phyloP scores from a whole-genome alignment of 2,329 filamentous ascomycete species.

The Xylariaceae sp. region DNA sequence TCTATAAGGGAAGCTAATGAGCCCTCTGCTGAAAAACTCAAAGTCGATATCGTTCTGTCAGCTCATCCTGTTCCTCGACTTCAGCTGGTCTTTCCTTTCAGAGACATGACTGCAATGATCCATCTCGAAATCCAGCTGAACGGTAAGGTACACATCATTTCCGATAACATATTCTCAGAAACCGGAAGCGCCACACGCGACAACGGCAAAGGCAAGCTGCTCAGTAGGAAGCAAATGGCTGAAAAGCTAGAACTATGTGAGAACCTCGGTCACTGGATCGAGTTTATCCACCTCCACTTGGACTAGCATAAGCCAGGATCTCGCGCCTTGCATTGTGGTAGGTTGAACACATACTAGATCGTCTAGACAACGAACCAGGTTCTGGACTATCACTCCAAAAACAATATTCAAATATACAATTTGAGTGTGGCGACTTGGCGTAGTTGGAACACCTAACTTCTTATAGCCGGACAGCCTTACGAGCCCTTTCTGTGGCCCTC shows the following conservation, averaged over 20 bases:
- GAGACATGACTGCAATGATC: conserved; percentile 44
- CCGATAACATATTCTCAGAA: conserved; percentile 47
- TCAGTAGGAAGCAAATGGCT: conserved; percentile 17
- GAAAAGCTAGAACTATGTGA: conserved; percentile 24
- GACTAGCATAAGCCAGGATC: no score
- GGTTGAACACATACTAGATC: no score
- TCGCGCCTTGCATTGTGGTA: no score
- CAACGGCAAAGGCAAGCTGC: conserved; percentile 12
- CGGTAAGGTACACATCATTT: conserved; percentile 51
- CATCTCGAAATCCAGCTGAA: conserved; percentile 55
- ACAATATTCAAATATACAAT: no score
- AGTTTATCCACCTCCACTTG: conserved; percentile 24
- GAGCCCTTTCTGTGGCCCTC: no score
- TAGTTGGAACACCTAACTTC: no score
- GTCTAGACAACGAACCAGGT: no score
- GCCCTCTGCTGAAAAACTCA: conserved; percentile 10
- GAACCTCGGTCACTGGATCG: conserved; percentile 27
- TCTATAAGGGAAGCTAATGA: conserved; percentile 11
- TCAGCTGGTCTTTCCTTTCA: conserved; percentile 50
- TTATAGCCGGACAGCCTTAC: no score
- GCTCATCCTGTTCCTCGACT: conserved; percentile 45
- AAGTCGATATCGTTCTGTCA: conserved; percentile 48
- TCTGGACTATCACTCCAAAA: no score
- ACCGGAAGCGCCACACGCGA: conserved; percentile 5
- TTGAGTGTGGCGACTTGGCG: no score